phyloP scores from a whole-genome alignment of 345 rosid genomes.

The Citrus trifoliata region DNA sequence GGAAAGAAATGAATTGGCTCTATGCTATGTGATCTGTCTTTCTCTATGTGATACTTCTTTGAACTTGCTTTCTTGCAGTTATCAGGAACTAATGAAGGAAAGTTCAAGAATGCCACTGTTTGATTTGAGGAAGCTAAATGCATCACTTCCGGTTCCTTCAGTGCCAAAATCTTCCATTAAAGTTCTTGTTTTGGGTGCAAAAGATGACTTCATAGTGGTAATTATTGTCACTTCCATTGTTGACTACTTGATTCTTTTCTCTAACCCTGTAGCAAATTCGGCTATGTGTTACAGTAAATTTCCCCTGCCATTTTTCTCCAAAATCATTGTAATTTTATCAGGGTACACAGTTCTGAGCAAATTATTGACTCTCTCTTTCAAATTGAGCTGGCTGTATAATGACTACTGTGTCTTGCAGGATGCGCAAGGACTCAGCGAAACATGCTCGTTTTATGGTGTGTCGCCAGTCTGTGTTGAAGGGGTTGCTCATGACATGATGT shows the following conservation, averaged over 20 bases:
- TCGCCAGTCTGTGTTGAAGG: conserved; percentile 60
- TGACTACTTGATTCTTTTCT: background rate
- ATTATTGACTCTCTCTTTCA: background rate
- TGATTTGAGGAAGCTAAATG: conserved; percentile 82
- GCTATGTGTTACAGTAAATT: background rate
- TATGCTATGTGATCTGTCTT: background rate
- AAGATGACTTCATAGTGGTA: conserved; percentile 87
- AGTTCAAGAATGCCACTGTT: conserved; percentile 75
- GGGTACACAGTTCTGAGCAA: background rate
- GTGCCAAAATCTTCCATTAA: conserved; percentile 39
- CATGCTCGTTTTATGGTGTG: conserved; percentile 57
- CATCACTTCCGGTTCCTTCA: conserved; percentile 81
- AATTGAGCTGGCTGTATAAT: background rate
- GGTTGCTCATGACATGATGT: conserved; percentile 91
- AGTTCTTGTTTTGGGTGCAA: conserved; percentile 73
- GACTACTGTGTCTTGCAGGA: conserved; percentile 39
- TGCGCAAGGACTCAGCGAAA: conserved; percentile 59
- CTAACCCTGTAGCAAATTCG: background rate
- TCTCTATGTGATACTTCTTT: background rate
- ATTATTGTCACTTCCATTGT: background rate
- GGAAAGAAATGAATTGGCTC: background rate
- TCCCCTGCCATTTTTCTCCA: background rate
- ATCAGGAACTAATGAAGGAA: conserved; percentile 73
- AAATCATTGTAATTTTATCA: too few relatives aligned
- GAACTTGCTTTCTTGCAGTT: conserved; percentile 39